Evolutionary conservation across 768 basidiomycete genomes (phyloP).

Genomic region (Agrocybe pediades): DNA sequence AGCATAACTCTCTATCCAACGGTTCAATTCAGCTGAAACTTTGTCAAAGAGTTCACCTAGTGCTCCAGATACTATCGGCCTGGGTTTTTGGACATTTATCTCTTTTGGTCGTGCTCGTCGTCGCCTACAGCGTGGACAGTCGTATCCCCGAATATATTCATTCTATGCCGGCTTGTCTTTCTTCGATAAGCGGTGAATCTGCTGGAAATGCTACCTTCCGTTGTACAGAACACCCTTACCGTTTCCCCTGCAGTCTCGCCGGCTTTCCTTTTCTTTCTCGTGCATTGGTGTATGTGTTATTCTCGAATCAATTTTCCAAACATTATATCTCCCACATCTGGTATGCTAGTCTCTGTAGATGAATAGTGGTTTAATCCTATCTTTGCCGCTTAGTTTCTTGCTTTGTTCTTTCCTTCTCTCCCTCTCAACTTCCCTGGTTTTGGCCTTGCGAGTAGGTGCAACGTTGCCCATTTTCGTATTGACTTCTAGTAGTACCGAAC

Average conservation of each 20-base stretch:
- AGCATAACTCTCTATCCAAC: constrained; percentile 36
- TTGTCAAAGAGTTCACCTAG: constrained; percentile 23
- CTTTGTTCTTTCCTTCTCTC: background rate
- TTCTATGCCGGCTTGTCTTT: constrained; percentile 11
- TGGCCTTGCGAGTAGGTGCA: background rate
- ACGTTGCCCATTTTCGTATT: no score
- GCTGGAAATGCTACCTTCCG: constrained; percentile 14
- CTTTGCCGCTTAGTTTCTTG: background rate
- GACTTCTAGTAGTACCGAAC: no score
- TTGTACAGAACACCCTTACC: constrained; percentile 4
- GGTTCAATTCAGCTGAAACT: constrained; percentile 51
- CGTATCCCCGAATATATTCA: constrained; percentile 23
- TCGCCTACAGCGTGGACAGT: constrained; percentile 14
- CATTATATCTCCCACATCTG: constrained; percentile 10
- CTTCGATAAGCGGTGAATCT: constrained; percentile 15
- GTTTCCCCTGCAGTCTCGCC: no score
- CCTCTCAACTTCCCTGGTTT: background rate
- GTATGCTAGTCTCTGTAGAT: background rate
- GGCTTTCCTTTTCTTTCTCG: constrained; percentile 11
- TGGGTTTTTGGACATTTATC: constrained; percentile 15
- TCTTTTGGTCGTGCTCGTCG: constrained; percentile 23
- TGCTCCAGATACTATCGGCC: constrained; percentile 28
- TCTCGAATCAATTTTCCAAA: background rate
- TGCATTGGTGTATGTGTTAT: background rate
- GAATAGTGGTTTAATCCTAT: background rate